These are phyloP conservation scores for Aspergillus sp. DNA, from an alignment of 2,329 filamentous ascomycete genomes.

Conservation along the genomic window DNA sequence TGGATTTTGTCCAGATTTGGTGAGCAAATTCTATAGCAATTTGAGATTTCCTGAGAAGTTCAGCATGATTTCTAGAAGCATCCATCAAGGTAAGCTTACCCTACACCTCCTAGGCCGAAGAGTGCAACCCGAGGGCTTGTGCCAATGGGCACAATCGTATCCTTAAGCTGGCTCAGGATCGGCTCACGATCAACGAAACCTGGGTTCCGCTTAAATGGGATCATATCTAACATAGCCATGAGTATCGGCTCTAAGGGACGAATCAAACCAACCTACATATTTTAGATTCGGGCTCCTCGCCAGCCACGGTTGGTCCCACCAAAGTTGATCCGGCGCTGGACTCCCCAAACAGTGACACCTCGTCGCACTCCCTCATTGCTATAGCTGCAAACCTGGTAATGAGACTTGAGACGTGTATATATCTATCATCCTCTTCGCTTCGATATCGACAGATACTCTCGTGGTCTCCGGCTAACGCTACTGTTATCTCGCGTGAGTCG, in stretches of 20 bases:
- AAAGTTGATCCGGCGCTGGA: background rate
- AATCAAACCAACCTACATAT: background rate
- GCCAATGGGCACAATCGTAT: conserved; percentile 4
- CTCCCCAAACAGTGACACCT: background rate
- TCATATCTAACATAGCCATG: conserved; percentile 3
- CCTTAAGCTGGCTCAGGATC: background rate
- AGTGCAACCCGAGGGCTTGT: conserved; percentile 7
- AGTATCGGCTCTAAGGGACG: background rate
- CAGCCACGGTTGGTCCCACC: background rate
- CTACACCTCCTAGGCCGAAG: conserved; percentile 16
- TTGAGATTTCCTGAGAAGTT: conserved; percentile 12
- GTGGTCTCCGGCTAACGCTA: conserved; percentile 20
- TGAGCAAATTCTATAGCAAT: conserved; percentile 15
- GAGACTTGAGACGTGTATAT: conserved; percentile 12
- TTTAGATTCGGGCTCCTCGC: background rate
- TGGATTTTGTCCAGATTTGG: background rate
- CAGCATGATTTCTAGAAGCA: background rate
- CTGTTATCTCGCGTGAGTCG: conserved; percentile 17
- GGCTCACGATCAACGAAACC: conserved; percentile 11
- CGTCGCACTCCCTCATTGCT: background rate
- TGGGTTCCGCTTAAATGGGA: conserved; percentile 12
- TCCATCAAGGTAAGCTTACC: background rate
- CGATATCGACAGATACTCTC: conserved; percentile 21
- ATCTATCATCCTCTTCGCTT: conserved; percentile 12
- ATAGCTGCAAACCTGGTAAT: conserved; percentile 9